Evolutionary conservation across 192 early-diverging fungal species (phyloP).

Genomic region (Rhizophagus clarus): DNA sequence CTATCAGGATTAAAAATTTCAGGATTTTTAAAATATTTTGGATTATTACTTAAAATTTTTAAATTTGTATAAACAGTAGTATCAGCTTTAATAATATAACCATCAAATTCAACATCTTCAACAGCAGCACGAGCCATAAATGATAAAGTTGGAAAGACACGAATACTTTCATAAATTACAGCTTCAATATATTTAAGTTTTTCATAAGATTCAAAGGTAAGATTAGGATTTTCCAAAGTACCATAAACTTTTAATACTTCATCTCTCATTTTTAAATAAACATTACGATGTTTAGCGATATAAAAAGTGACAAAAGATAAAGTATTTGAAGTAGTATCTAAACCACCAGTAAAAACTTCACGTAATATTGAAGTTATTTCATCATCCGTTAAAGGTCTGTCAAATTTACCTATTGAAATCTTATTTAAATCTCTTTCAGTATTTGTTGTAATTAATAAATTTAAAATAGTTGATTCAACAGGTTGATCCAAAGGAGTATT

Average conservation of each 20-base stretch:
- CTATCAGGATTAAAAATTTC: slow-evolving; percentile 25
- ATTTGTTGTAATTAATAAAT: background rate
- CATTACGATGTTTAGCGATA: background rate
- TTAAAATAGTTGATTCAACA: background rate
- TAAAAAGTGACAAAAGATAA: background rate
- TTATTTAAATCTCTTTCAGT: slow-evolving; percentile 10
- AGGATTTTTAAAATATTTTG: slow-evolving; percentile 17
- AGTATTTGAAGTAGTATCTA: slow-evolving; percentile 17
- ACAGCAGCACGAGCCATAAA: background rate
- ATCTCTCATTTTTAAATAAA: background rate
- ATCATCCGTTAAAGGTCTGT: slow-evolving; percentile 11
- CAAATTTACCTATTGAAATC: background rate
- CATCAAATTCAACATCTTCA: slow-evolving; percentile 11
- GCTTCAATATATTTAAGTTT: slow-evolving; percentile 15
- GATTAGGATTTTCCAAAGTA: background rate
- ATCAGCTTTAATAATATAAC: background rate
- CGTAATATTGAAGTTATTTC: background rate
- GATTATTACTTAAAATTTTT: background rate
- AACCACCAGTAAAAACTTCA: slow-evolving; percentile 11
- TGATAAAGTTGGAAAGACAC: background rate
- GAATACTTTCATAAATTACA: slow-evolving; percentile 1
- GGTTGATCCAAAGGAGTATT: background rate
- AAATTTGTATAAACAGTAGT: background rate
- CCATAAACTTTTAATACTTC: background rate
- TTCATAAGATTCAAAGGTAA: background rate